Conservation (phyloP, 805 yeast genomes). For the Candida palmyrensis region DNA sequence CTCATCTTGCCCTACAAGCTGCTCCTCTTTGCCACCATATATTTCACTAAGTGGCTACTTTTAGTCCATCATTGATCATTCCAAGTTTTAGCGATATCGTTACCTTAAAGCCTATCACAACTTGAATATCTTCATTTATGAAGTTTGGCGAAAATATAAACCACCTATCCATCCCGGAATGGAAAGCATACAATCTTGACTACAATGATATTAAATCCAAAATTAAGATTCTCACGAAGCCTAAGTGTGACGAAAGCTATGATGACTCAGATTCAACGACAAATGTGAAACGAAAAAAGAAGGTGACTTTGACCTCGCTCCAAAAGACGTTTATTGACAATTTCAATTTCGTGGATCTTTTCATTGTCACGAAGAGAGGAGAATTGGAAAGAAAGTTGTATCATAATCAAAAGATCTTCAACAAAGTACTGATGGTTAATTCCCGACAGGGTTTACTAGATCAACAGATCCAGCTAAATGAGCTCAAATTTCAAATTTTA, state of each 20-base stretch:
- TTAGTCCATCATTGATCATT: no score
- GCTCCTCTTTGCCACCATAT: no score
- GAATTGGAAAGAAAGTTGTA: constrained; percentile 52
- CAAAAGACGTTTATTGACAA: constrained; percentile 45
- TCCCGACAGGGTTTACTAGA: constrained; percentile 2
- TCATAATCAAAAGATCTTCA: constrained; percentile 14
- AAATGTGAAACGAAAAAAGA: constrained; percentile 4
- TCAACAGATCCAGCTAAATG: constrained; percentile 16
- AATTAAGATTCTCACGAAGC: constrained; percentile 53
- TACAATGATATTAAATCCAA: constrained; percentile 70
- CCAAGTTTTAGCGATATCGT: no score
- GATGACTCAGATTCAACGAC: background rate
- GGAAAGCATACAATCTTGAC: constrained; percentile 80
- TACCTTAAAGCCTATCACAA: no score
- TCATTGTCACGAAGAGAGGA: constrained; percentile 62
- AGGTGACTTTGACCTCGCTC: constrained; percentile 32
- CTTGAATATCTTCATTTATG: no score
- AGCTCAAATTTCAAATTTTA: constrained; percentile 32
- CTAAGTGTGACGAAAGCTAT: constrained; percentile 4
- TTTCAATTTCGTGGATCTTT: constrained; percentile 56
- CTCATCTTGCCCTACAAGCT: no score
- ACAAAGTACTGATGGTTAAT: constrained; percentile 5
- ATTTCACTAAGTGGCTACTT: no score
- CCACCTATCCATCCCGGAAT: constrained; percentile 77
- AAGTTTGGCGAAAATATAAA: constrained; percentile 79